Percentiles rank a stretch among this genome's conserved stretches.
Evolutionary conservation across 164 flowering plant species (phyloP).

Genomic region (Malania oleifera): DNA sequence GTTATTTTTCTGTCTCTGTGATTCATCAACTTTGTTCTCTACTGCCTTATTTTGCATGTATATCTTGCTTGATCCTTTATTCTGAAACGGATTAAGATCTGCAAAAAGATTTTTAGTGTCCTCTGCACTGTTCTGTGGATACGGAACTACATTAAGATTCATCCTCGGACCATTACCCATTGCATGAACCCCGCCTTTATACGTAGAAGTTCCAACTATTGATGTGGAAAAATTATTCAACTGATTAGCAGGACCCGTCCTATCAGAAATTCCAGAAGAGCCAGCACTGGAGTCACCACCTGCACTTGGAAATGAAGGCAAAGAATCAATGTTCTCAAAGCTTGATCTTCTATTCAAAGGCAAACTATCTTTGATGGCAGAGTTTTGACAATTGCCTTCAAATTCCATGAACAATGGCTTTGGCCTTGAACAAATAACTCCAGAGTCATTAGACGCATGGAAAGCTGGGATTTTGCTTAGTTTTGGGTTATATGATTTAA

Average conservation of each 20-base stretch:
- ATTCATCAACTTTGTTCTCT: slow-evolving; percentile 47
- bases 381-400: slow-evolving; percentile 31
- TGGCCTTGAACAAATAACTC: slow-evolving; percentile 23
- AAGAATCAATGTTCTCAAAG: slow-evolving; percentile 32
- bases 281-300: slow-evolving; percentile 32
- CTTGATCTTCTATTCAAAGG: slow-evolving; percentile 22
- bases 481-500: slow-evolving; percentile 38
- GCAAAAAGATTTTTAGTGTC: slow-evolving; percentile 78
- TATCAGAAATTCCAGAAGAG: slow-evolving; percentile 33
- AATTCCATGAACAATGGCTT: slow-evolving; percentile 22
- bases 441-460: slow-evolving; percentile 27
- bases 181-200: slow-evolving; percentile 42
- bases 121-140: slow-evolving; percentile 39
- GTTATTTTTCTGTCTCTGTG: slow-evolving; percentile 45
- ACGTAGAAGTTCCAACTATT: slow-evolving; percentile 40
- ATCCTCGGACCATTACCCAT: slow-evolving; percentile 49
- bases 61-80: slow-evolving; percentile 48
- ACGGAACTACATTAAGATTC: slow-evolving; percentile 60
- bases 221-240: slow-evolving; percentile 30
- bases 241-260: slow-evolving; percentile 25
- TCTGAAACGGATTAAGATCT: slow-evolving; percentile 86
- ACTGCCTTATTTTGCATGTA: slow-evolving; percentile 32
- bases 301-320: slow-evolving; percentile 27
- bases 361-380: slow-evolving; percentile 18
- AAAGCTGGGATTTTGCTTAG: slow-evolving; percentile 30